Conservation (phyloP, 1,284 basidiomycete species). For the Melampsora americana region DNA sequence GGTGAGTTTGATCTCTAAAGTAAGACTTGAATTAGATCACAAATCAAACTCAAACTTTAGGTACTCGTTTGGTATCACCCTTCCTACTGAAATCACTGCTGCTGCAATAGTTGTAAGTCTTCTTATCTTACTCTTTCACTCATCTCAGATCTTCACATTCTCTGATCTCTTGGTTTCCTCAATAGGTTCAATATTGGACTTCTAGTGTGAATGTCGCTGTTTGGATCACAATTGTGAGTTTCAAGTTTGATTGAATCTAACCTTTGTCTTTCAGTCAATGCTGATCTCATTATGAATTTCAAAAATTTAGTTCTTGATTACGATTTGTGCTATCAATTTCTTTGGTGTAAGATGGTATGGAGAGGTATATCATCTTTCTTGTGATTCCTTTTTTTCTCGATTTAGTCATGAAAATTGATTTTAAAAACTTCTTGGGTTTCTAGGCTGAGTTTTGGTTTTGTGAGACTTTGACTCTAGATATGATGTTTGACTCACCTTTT, state of each 20-base stretch:
- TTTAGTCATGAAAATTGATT: neutral
- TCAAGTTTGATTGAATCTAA: conserved; percentile 1
- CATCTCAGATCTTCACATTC: neutral
- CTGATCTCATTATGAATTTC: neutral
- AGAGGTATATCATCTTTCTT: conserved; percentile 54
- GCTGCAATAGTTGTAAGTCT: conserved; percentile 18
- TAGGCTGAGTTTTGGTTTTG: conserved; percentile 27
- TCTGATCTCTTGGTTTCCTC: neutral
- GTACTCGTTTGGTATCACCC: conserved; percentile 60
- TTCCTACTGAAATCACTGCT: conserved; percentile 44
- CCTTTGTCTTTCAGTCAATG: neutral
- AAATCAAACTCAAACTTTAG: neutral
- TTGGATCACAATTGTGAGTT: neutral
- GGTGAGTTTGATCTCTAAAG: neutral
- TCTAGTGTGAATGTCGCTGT: conserved; percentile 45
- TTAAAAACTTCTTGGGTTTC: conserved; percentile 26
- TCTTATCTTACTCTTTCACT: conserved; percentile 45
- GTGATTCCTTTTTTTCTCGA: neutral
- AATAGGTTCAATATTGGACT: conserved; percentile 41
- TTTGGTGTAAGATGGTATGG: conserved; percentile 66
- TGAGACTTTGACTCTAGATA: neutral
- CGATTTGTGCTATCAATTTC: conserved; percentile 44
- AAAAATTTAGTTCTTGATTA: conserved; percentile 44
- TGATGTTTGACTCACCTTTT: too few species aligned
- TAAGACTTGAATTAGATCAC: neutral